Base-by-base conservation (phyloP, 1,284 basidiomycete genomes). In the Melampsora larici-populina region DNA sequence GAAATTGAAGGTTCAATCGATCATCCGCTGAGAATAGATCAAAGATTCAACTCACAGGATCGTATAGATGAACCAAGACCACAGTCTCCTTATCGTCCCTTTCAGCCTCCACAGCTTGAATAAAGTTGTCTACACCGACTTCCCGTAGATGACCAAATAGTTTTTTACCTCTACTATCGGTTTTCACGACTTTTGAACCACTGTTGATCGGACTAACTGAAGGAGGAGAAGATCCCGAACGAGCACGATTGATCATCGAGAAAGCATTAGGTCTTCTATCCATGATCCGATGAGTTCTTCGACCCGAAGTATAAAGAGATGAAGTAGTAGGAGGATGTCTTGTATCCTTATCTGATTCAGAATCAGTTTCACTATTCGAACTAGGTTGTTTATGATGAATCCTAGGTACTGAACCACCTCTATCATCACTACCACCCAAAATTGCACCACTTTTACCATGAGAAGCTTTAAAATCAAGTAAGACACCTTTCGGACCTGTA, bases 41-140 rank as follows among this genome's bases (percentile, higher is more conserved):
- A 43, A 64, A 62, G 60, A 65, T 55, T 26, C 18, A n/a, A 86
- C 90, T 80, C 82, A 93, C 92, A 60, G 91, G 86, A 81, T 93
- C 91, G 81, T 92, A 94, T 8, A 94, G 86, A 83, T 94, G 92
- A 43, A 94, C 86, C 17, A 93, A 88, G 18, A 94, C 90, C 88
- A 90, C 92, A 5, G 89, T 87, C 2, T 87, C 88, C 71, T 84
- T 85, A 43, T 88, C 88, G 82, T 82, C 81, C 31, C 82, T 81
- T 74, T 93, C 75, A 36, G 75, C 75, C 55, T 77, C 92, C 4
- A 94, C 89, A 1, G 92, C 91, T 70, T 86, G 85, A 71, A 93
- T 86, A 81, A 90, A 94, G 31, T 90, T 90, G 78, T 88, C 86
- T 79, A 88, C 84, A 0, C 91, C 92, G 4, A 94, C 90, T 83